These are phyloP conservation scores for Grigorovia yakushimaensis DNA, from an alignment of 805 yeast species.

Conservation along the genomic window DNA sequence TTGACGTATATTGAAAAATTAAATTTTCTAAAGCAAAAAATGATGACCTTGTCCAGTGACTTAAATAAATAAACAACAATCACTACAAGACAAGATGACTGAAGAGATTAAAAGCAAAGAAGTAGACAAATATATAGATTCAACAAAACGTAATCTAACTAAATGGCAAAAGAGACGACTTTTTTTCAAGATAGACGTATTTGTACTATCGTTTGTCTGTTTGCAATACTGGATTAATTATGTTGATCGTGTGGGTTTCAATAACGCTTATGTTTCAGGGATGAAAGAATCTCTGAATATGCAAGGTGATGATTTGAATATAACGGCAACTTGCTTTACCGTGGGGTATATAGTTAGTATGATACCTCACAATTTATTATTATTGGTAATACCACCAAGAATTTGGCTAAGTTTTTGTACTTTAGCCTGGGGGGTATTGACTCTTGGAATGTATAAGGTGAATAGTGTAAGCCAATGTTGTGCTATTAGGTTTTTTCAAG, in stretches of 20 bases:
- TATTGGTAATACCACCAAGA: conserved; percentile 44
- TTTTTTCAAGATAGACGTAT: conserved; percentile 25
- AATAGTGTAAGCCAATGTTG: conserved; percentile 40
- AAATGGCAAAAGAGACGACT: conserved; percentile 9
- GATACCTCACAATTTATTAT: conserved; percentile 50
- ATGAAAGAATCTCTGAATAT: conserved; percentile 48
- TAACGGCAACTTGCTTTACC: conserved; percentile 46
- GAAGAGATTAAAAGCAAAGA: no score
- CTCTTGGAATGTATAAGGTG: conserved; percentile 42
- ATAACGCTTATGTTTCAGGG: conserved; percentile 58
- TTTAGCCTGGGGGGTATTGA: conserved; percentile 47
- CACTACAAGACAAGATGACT: no score
- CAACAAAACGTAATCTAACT: not conserved
- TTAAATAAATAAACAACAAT: no score
- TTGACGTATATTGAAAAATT: no score
- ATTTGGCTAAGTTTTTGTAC: conserved; percentile 47
- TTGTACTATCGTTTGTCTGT: conserved; percentile 28
- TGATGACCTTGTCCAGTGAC: no score
- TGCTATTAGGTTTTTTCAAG: conserved; percentile 52
- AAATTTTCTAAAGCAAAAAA: no score
- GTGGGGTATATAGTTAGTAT: conserved; percentile 54
- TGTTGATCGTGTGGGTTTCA: conserved; percentile 46
- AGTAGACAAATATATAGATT: no score
- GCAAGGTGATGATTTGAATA: conserved; percentile 40
- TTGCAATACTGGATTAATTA: conserved; percentile 38